A percentile compares a stretch with the other conserved stretches of the same genome.
These are phyloP conservation scores for Kodamaea laetipori DNA, from an alignment of 805 yeast genomes.

Conservation along the genomic window DNA sequence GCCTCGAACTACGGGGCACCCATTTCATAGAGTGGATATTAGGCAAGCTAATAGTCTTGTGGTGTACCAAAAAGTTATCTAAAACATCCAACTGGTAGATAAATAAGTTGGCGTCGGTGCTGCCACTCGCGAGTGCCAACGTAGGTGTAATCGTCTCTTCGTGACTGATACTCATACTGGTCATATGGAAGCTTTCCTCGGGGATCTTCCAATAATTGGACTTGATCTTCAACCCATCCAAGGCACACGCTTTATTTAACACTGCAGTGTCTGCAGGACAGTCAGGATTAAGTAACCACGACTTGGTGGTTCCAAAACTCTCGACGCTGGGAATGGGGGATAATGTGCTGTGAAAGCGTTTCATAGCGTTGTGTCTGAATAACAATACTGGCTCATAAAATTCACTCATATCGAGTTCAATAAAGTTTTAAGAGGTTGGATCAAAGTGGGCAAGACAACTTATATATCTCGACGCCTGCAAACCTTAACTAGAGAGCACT, in stretches of 20 bases:
- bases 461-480: constrained; percentile 1
- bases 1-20: constrained; percentile 45
- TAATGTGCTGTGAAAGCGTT: constrained; percentile 21
- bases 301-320: constrained; percentile 11
- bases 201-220: constrained; percentile 50
- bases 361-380: constrained; percentile 45
- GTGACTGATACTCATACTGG: constrained; percentile 40
- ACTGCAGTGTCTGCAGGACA: constrained; percentile 33
- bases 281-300: constrained; percentile 35
- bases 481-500: not conserved
- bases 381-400: constrained; percentile 45
- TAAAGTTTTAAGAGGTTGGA: not conserved
- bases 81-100: constrained; percentile 49
- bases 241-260: constrained; percentile 45
- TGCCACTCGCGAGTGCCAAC: constrained; percentile 57
- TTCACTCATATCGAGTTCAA: constrained; percentile 22
- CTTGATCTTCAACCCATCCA: constrained; percentile 41
- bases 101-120: constrained; percentile 46
- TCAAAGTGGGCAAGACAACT: not conserved
- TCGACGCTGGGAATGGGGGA: constrained; percentile 27
- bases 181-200: constrained; percentile 45
- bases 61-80: constrained; percentile 51
- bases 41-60: constrained; percentile 60
- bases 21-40: constrained; percentile 56
- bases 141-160: constrained; percentile 30